Conservation (phyloP, 1,139 yeast species). For the Geotrichum cucujoidarum region DNA sequence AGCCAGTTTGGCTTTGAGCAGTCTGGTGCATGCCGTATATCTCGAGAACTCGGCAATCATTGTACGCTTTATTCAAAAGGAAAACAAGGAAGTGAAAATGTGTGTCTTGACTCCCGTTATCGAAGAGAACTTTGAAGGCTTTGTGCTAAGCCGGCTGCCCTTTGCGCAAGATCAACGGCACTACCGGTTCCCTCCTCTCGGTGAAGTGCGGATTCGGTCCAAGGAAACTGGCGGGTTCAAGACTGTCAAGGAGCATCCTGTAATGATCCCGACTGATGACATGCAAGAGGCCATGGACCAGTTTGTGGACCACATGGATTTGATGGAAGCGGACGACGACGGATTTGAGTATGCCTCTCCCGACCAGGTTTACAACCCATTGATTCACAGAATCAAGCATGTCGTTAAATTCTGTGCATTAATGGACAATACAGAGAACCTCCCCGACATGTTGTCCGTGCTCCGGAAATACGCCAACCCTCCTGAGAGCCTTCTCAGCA, state of each 20-base stretch:
- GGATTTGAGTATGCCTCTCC: conserved; percentile 22
- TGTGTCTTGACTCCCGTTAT: conserved; percentile 38
- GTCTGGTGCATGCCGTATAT: conserved; percentile 53
- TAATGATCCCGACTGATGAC: conserved; percentile 35
- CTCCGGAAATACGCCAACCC: conserved; percentile 24
- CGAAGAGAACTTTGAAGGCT: conserved; percentile 30
- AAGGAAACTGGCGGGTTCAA: conserved; percentile 36
- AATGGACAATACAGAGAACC: conserved; percentile 23
- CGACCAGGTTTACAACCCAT: conserved; percentile 32
- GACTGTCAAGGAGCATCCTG: conserved; percentile 20
- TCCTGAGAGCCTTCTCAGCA: conserved; percentile 5
- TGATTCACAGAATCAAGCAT: conserved; percentile 31
- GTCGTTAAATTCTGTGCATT: conserved; percentile 34
- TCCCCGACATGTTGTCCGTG: conserved; percentile 26
- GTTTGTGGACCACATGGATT: conserved; percentile 40
- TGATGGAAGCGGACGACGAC: conserved; percentile 28
- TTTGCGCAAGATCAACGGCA: conserved; percentile 71
- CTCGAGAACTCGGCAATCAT: conserved; percentile 50
- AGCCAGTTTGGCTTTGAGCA: conserved; percentile 46
- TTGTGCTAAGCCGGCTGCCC: conserved; percentile 54
- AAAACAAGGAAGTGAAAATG: conserved; percentile 42
- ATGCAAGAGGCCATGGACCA: conserved; percentile 41
- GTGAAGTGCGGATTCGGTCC: conserved; percentile 32
- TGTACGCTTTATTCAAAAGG: conserved; percentile 57
- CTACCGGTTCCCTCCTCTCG: conserved; percentile 54